Percentiles rank a stretch among this genome's conserved stretches.
Evolutionary conservation across 2,329 filamentous ascomycete genomes (phyloP).

Genomic region (Mollisiaceae sp.): DNA sequence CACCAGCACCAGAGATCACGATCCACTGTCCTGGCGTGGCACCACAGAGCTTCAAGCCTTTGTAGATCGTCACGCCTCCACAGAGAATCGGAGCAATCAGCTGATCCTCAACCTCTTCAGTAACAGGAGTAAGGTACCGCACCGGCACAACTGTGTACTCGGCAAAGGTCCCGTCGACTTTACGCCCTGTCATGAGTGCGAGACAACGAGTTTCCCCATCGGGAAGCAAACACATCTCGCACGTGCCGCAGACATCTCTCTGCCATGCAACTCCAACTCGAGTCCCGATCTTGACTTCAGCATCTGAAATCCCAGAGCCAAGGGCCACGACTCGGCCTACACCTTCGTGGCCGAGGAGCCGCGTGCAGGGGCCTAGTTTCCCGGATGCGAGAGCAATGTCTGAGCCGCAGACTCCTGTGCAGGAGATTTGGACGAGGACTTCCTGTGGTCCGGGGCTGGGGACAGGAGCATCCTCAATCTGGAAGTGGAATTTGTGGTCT

Average conservation of each 20-base stretch:
- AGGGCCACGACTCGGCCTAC: constrained; percentile 67
- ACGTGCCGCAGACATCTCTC: constrained; percentile 26
- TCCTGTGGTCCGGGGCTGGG: constrained; percentile 18
- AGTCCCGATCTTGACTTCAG: constrained; percentile 63
- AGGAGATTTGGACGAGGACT: constrained; percentile 23
- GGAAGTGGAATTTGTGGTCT: constrained; percentile 7
- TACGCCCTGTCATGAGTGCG: constrained; percentile 42
- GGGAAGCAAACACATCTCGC: constrained; percentile 45
- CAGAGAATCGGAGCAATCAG: constrained; percentile 71
- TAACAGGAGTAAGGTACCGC: constrained; percentile 62
- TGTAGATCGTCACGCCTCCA: constrained; percentile 74
- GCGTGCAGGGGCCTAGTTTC: constrained; percentile 17
- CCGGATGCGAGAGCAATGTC: constrained; percentile 25
- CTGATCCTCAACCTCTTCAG: constrained; percentile 53
- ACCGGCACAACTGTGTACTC: constrained; percentile 53
- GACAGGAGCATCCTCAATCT: constrained; percentile 5
- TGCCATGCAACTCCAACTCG: constrained; percentile 65
- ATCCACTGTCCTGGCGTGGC: constrained; percentile 40
- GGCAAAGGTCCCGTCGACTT: constrained; percentile 38
- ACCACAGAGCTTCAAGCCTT: constrained; percentile 61
- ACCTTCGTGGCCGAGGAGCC: constrained; percentile 63
- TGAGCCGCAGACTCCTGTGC: constrained; percentile 24
- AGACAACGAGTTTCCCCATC: constrained; percentile 47
- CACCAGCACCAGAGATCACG: constrained; percentile 36
- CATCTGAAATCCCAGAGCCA: constrained; percentile 58